A percentile compares a stretch with the other conserved stretches of the same genome.
Conservation (phyloP, 345 rosid species). For the Eucalyptus marginata region DNA sequence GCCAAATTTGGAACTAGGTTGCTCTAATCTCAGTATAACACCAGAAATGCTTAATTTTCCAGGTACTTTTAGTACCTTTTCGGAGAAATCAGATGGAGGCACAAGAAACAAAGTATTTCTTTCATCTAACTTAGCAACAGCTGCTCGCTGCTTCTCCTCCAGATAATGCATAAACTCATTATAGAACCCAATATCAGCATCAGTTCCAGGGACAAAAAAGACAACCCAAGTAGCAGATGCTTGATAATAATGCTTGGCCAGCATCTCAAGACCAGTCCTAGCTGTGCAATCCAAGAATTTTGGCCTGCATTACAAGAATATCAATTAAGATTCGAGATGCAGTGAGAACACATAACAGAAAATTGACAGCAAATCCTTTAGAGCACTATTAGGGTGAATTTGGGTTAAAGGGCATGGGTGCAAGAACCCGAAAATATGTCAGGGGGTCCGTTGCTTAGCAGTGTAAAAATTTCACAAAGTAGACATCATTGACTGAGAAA, state of each 20-base stretch:
- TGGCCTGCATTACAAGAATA: slow-evolving; percentile 45
- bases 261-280: slow-evolving; percentile 90
- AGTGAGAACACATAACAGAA: background rate
- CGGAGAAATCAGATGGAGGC: slow-evolving; percentile 93
- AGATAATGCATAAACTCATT: slow-evolving; percentile 90
- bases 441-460: background rate
- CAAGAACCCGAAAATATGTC: background rate
- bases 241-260: slow-evolving; percentile 90
- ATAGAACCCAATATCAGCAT: slow-evolving; percentile 74
- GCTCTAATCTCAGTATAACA: slow-evolving; percentile 65
- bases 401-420: background rate
- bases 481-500: background rate
- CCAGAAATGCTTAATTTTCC: slow-evolving; percentile 94
- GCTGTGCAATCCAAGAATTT: slow-evolving; percentile 94
- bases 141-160: slow-evolving; percentile 92
- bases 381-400: background rate
- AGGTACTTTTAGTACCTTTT: slow-evolving; percentile 82
- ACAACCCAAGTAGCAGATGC: slow-evolving; percentile 90
- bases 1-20: slow-evolving; percentile 32
- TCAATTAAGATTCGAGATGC: background rate
- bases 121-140: slow-evolving; percentile 89
- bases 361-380: background rate
- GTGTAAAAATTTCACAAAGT: background rate
- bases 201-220: slow-evolving; percentile 88
- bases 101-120: slow-evolving; percentile 86